Evolutionary conservation across 495 filamentous ascomycete species (phyloP).

Genomic region (Penicillium herquei): DNA sequence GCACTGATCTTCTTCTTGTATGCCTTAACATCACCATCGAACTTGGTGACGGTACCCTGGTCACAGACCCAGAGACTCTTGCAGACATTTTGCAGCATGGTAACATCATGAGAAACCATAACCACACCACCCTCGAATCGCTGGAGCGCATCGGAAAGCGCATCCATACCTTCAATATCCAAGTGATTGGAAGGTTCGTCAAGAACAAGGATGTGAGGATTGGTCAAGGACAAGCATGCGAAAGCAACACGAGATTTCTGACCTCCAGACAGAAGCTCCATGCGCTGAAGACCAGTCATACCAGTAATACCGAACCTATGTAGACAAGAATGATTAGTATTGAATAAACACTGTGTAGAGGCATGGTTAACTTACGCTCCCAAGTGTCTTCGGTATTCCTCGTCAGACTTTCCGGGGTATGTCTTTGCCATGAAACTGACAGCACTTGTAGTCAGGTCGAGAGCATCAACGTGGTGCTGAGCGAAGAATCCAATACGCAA

Average conservation of each 20-base stretch:
- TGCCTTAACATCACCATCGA: constrained; percentile 89
- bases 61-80: constrained; percentile 96
- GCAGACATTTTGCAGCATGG: constrained; percentile 96
- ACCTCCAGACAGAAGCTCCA: constrained; percentile 91
- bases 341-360: neutral
- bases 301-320: constrained; percentile 89
- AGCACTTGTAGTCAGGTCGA: constrained; percentile 83
- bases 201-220: constrained; percentile 95
- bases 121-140: constrained; percentile 92
- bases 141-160: constrained; percentile 75
- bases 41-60: constrained; percentile 91
- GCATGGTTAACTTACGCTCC: constrained; percentile 58
- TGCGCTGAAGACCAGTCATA: constrained; percentile 94
- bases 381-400: constrained; percentile 94
- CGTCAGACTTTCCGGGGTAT: constrained; percentile 87
- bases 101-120: constrained; percentile 99
- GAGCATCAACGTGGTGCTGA: constrained; percentile 96
- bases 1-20: constrained; percentile 96
- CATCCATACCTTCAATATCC: constrained; percentile 99
- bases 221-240: constrained; percentile 84
- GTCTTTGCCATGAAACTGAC: constrained; percentile 94
- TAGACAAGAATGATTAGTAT: constrained; percentile 5
- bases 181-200: constrained; percentile 98
- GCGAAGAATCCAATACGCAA: constrained; percentile 95
- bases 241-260: constrained; percentile 99